Evolutionary conservation across 2,329 filamentous ascomycete species (phyloP), one percentile per base, ranked within the genome.

Genomic region (Alternaria tenuissima): DNA sequence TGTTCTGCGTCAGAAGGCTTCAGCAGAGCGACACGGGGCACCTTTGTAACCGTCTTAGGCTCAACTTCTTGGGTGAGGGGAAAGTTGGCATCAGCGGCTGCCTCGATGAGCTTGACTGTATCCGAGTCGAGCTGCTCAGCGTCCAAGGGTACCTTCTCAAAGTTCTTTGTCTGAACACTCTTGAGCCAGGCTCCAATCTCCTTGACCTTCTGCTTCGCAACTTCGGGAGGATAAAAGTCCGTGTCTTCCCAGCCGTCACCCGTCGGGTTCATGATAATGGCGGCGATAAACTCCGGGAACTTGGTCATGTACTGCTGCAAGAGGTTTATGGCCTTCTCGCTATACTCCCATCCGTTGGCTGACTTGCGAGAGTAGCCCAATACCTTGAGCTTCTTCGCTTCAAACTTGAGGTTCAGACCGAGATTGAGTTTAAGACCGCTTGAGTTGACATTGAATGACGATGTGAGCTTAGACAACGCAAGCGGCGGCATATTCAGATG

Each of bases 1-100:
- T 97, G 92, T 78, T 97, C 94, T n/a, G 94, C 94, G 79, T 99
- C 95, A 1, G 89, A 86, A n/a, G 96, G 96, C 75, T 96, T 96
- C 73, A 99, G 84, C 18, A 99, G 83, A 8, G 93, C 95, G 68
- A 89, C 90, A 53, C 96, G 89, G 51, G 95, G 95, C 44, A 97
- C 93, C 56, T 89, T 89, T 59, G 88, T 89, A 63, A 97, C 85
- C 72, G 88, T 91, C 82, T 90, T 92, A 53, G 87, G 83, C 39
- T 88, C 84, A 32, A 74, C 57, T 5, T 77, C 75, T 51, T 77
- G 75, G 9, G 71, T 72, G 9, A 73, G 46, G 5, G 70, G 51
- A 41, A 73, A 64, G 43, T 78, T 78, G 26, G 69, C 70, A 69
- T 97, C 92, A 2, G 93, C 91, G 42, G 89, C 89, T 56, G 84